phyloP scores from a whole-genome alignment of 306 rosid genomes.

The Calophaca sinica region DNA sequence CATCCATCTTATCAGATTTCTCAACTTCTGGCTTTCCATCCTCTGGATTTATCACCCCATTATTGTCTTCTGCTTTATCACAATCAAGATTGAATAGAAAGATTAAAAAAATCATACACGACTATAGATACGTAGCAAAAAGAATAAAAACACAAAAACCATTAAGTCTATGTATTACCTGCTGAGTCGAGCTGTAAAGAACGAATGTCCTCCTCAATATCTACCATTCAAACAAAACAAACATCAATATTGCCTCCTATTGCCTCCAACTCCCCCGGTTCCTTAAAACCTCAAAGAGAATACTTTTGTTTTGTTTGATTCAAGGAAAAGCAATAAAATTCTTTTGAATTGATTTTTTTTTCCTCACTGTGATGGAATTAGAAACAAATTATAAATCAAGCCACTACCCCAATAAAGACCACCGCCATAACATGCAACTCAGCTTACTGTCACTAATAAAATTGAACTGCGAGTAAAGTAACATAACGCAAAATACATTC shows the following conservation, averaged over 20 bases:
- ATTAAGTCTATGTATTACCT: slow-evolving; percentile 56
- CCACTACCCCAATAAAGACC: slow-evolving; percentile 8
- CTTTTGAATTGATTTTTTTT: neutral
- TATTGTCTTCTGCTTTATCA: slow-evolving; percentile 65
- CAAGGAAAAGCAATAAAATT: slow-evolving; percentile 8
- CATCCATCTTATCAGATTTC: slow-evolving; percentile 65
- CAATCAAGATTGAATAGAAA: slow-evolving; percentile 38
- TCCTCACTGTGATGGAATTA: neutral
- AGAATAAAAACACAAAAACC: slow-evolving; percentile 29
- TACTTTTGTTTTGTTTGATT: neutral
- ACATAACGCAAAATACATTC: neutral
- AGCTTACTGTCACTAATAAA: slow-evolving; percentile 17
- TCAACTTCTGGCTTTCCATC: slow-evolving; percentile 65
- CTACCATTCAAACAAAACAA: slow-evolving; percentile 56
- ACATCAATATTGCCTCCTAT: slow-evolving; percentile 36
- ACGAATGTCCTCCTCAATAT: slow-evolving; percentile 91
- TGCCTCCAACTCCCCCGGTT: slow-evolving; percentile 24
- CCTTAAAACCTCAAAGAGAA: slow-evolving; percentile 40
- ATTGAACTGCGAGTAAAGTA: slow-evolving; percentile 1
- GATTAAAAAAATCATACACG: slow-evolving; percentile 38
- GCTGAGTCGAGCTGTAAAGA: slow-evolving; percentile 88
- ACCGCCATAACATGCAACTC: slow-evolving; percentile 32
- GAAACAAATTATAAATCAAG: slow-evolving; percentile 2
- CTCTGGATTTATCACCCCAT: slow-evolving; percentile 65
- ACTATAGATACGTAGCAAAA: neutral